phyloP scores from a whole-genome alignment of 768 basidiomycete species.

The Psilocybe subaeruginosa region DNA sequence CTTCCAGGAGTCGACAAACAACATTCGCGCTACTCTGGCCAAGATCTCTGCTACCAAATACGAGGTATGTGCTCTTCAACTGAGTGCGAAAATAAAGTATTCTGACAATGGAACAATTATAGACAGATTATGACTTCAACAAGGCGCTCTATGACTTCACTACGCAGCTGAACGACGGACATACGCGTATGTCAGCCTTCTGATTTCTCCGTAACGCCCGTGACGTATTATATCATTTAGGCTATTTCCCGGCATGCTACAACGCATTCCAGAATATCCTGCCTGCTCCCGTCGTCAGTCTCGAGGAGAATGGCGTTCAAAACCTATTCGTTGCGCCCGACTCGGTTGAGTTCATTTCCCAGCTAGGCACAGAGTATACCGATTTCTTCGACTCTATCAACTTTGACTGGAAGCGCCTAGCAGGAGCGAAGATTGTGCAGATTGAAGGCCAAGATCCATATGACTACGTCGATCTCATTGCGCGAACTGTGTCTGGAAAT shows the following conservation, averaged over 20 bases:
- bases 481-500: constrained; percentile 61
- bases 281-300: constrained; percentile 56
- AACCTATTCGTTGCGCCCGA: constrained; percentile 59
- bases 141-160: constrained; percentile 57
- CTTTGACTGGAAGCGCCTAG: constrained; percentile 63
- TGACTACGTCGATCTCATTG: constrained; percentile 58
- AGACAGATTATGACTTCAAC: constrained; percentile 74
- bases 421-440: constrained; percentile 56
- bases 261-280: constrained; percentile 55
- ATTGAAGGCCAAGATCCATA: constrained; percentile 59
- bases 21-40: constrained; percentile 53
- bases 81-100: neutral
- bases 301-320: constrained; percentile 49
- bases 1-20: constrained; percentile 55
- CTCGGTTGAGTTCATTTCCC: constrained; percentile 50
- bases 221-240: constrained; percentile 28
- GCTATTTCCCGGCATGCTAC: constrained; percentile 63
- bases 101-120: neutral
- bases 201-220: neutral
- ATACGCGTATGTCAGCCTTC: constrained; percentile 48
- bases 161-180: constrained; percentile 64
- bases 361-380: constrained; percentile 48
- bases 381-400: constrained; percentile 46
- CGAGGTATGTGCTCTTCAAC: constrained; percentile 32
- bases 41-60: constrained; percentile 52